These are phyloP conservation scores for Posidonia australis DNA, from an alignment of 106 monocot genomes.

Conservation along the genomic window DNA sequence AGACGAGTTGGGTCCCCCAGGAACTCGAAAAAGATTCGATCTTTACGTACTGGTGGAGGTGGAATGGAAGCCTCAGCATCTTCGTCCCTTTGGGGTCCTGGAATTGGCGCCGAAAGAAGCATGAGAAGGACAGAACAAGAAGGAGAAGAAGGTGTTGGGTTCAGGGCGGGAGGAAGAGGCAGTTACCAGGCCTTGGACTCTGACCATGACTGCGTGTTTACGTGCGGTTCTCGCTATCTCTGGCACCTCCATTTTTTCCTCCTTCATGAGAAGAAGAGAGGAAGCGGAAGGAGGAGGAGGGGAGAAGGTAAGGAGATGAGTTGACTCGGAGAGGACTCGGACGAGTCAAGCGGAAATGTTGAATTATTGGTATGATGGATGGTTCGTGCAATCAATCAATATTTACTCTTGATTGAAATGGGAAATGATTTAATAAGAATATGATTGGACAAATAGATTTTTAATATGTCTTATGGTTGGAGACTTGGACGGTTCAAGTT, in stretches of 20 bases:
- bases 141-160: background rate
- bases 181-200: constrained; percentile 71
- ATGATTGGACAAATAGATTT: too few relatives aligned
- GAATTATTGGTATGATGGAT: too few relatives aligned
- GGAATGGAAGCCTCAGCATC: constrained; percentile 74
- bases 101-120: background rate
- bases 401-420: too few relatives aligned
- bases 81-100: constrained; percentile 87
- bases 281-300: too few relatives aligned
- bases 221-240: constrained; percentile 53
- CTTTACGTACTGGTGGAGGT: constrained; percentile 52
- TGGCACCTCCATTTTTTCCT: constrained; percentile 33
- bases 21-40: background rate
- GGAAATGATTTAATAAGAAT: too few relatives aligned
- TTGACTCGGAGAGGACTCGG: too few relatives aligned
- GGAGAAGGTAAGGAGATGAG: too few relatives aligned
- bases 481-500: too few relatives aligned
- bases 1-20: background rate
- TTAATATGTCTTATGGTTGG: too few relatives aligned
- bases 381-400: too few relatives aligned
- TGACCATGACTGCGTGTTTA: constrained; percentile 62
- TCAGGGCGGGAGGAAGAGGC: background rate
- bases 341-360: too few relatives aligned
- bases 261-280: background rate
- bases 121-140: background rate